phyloP scores from a whole-genome alignment of 768 basidiomycete species.

The Calvatia gigantea region DNA sequence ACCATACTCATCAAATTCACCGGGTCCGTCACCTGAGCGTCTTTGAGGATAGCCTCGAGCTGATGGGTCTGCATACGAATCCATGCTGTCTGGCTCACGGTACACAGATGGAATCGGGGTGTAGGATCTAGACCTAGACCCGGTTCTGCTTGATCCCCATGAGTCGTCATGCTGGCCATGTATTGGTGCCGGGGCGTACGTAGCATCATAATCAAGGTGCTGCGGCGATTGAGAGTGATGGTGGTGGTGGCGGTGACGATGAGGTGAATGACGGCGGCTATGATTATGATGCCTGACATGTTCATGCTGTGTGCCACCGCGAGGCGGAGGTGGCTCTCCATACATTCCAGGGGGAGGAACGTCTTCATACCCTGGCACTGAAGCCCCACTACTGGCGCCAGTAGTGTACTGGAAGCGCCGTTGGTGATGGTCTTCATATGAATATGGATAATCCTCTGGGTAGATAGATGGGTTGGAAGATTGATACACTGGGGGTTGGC shows the following conservation, averaged over 20 bases:
- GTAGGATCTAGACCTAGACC: conserved; percentile 23
- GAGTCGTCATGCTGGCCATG: background rate
- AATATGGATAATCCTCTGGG: conserved; percentile 6
- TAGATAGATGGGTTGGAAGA: background rate
- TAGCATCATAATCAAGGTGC: background rate
- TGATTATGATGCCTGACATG: conserved; percentile 1
- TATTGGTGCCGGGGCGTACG: conserved; percentile 4
- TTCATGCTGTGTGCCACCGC: background rate
- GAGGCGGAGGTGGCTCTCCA: background rate
- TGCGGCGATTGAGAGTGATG: background rate
- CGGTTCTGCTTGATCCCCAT: conserved; percentile 1
- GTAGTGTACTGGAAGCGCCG: conserved; percentile 8
- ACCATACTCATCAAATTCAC: background rate
- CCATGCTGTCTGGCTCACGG: conserved; percentile 21
- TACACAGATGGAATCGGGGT: conserved; percentile 33
- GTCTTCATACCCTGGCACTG: background rate
- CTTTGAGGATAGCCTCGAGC: background rate
- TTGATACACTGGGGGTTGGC: conserved; percentile 1
- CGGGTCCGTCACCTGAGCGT: conserved; percentile 7
- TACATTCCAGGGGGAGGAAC: background rate
- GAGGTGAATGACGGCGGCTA: background rate
- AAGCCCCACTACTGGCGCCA: background rate
- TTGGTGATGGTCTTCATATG: conserved; percentile 9
- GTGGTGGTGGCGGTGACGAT: conserved; percentile 5
- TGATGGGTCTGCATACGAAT: conserved; percentile 6